phyloP scores from a whole-genome alignment of 2,329 filamentous ascomycete species.

The Neoscytalidium dimidiatum region DNA sequence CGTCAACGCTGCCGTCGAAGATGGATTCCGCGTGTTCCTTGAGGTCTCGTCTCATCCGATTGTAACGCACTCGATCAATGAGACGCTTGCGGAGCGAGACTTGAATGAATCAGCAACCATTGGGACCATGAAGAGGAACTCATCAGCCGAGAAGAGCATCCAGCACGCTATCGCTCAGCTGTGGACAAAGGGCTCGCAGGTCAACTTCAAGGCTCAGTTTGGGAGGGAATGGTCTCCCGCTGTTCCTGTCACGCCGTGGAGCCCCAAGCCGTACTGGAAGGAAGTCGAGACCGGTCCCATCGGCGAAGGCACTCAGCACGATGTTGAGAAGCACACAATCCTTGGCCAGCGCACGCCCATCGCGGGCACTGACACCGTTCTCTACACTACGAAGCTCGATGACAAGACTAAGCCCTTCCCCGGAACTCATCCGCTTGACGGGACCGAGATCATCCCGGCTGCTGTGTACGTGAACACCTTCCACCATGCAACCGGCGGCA shows the following conservation, averaged over 20 bases:
- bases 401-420: conserved; percentile 45
- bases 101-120: conserved; percentile 35
- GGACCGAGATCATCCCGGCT: conserved; percentile 48
- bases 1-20: conserved; percentile 37
- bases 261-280: conserved; percentile 25
- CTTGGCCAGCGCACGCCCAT: conserved; percentile 34
- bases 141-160: conserved; percentile 29
- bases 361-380: conserved; percentile 29
- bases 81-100: conserved; percentile 37
- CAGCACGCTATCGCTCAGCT: conserved; percentile 33
- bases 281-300: conserved; percentile 20
- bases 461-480: conserved; percentile 47
- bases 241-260: conserved; percentile 30
- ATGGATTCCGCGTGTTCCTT: conserved; percentile 43
- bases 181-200: conserved; percentile 31
- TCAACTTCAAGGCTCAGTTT: conserved; percentile 28
- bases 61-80: conserved; percentile 44
- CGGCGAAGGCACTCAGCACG: conserved; percentile 26
- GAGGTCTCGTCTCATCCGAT: conserved; percentile 48
- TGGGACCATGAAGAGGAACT: conserved; percentile 35
- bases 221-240: conserved; percentile 19
- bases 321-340: conserved; percentile 39
- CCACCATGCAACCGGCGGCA: conserved; percentile 33
- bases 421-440: conserved; percentile 42
- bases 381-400: conserved; percentile 36